Base-by-base conservation (phyloP, 768 basidiomycete genomes). In the Amanita fuliginea region DNA sequence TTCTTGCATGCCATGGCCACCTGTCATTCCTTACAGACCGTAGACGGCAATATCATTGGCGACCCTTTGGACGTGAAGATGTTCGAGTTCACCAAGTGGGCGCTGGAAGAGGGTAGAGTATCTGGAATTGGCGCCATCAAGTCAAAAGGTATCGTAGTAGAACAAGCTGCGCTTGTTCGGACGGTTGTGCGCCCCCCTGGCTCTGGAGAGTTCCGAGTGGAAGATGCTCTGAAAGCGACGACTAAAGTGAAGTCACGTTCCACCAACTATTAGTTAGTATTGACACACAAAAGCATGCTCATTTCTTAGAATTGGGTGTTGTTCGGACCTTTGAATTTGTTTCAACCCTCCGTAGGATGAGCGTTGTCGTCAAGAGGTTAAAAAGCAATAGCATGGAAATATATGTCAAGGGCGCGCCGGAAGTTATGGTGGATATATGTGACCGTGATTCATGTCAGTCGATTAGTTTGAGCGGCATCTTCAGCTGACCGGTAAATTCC, bases 331-430 rank as follows among this genome's bases (percentile, higher is more conserved):
- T 95, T 58, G 96, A 99, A 60, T 99, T 99, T 60, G 89, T 95
- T 2, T 96, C 95, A 6, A 73, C 86, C 3, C 73, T 98, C 18
- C 78, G 96, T 22, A 72, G 96, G 46, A 99, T 99, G 95, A 96
- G 94, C 54, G 96, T 99, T 22, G 80, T 99, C 46, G 95, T 97
- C 58, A 99, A 97, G 64, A 76, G 91, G 46, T 75, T 99, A 47
- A 96, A 86, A 64, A 94, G 94, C 55, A 79, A 67, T 47, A 91
- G 87, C 62, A 97, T 99, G 92, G 96, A 99, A 62, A 75, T 97
- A 9, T 98, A 98, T 61, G 93, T 94, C 58, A 99, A 99, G 62
- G 96, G 96, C n/a, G 96, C 96, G 1, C 96, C 96, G 0, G 96
- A 99, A 65, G 91, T 97, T 49, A 98, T 99, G 94, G 64, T 67